Evolutionary conservation across 164 flowering plant species (phyloP), one percentile per base, ranked within the genome.

Genomic region (Vitis riparia): DNA sequence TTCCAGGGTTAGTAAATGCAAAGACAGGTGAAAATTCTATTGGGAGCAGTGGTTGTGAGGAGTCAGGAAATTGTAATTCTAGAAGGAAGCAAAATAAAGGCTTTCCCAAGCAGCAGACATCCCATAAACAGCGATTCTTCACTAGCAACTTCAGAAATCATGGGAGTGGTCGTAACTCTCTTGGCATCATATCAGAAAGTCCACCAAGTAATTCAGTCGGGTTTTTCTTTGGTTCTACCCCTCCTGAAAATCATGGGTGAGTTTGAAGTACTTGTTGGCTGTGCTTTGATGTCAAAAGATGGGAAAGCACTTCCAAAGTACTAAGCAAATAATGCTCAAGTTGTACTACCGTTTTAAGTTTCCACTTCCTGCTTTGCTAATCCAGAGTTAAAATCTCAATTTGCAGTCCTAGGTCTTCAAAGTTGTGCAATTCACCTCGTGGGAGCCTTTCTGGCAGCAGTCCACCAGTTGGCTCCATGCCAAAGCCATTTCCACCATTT

Each of bases 171-270:
- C 90, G 82, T 52, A 88, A 81, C 59, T 76, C 88, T 70, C 74
- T 71, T 69, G 95, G 88, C 49, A 49, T 76, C 27, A 55, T 91
- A 69, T 87, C 98, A 73, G 99, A 92, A 81, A 95, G 98, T 81
- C 98, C 99, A 30, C 98, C 99, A 1, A 90, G 89, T 77, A 84
- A 83, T 78, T 89, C 98, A 17, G 86, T 95, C 76, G 99, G 99
- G 15, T 95, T 79, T 77, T 92, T 90, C 90, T 95, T 95, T 82
- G 86, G 98, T 64, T 88, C 97, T 53, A 92, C 98, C 3, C 97
- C 98, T 27, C 98, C 97, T 29, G 98, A 95, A 67, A 86, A 74
- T 79, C 86, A 87, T 69, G 81, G 93, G 99, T 95, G 61, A 78
- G 89, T 81, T 59, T 55, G 30, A 19, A 63, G 30, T 64, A 17